These are phyloP conservation scores for Penicillium argentinense DNA, from an alignment of 495 filamentous ascomycete genomes.

Conservation along the genomic window DNA sequence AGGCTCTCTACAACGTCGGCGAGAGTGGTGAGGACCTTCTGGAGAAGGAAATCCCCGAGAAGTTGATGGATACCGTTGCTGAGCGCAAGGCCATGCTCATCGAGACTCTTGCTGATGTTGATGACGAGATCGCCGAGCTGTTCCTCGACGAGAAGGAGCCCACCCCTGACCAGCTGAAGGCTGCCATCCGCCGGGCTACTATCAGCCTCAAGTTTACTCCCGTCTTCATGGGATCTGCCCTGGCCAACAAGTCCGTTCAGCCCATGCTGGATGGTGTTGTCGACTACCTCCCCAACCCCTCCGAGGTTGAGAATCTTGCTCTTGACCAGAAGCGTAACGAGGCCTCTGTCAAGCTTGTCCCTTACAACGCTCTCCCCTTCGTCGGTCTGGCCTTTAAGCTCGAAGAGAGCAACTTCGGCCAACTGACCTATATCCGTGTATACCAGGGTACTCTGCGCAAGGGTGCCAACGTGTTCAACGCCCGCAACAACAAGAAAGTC, in stretches of 20 bases:
- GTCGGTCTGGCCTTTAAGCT: constrained; percentile 98
- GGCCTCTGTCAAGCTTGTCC: constrained; percentile 76
- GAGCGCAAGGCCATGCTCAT: constrained; percentile 84
- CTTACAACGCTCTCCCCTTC: constrained; percentile 90
- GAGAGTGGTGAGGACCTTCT: constrained; percentile 69
- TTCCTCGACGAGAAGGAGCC: constrained; percentile 87
- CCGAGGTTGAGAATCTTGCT: constrained; percentile 86
- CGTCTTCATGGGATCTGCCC: constrained; percentile 92
- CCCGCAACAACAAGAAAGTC: constrained; percentile 90
- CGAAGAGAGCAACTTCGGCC: constrained; percentile 97
- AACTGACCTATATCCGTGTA: constrained; percentile 97
- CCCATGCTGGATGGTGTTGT: constrained; percentile 97
- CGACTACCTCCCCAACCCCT: constrained; percentile 93
- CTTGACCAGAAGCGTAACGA: constrained; percentile 81
- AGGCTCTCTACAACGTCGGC: constrained; percentile 88
- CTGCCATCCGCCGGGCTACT: constrained; percentile 86
- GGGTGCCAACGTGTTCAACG: constrained; percentile 88
- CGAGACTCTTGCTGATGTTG: constrained; percentile 94
- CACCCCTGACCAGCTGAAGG: constrained; percentile 75
- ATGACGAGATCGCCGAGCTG: constrained; percentile 96
- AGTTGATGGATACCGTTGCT: constrained; percentile 68
- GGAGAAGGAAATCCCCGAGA: constrained; percentile 74
- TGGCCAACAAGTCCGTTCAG: constrained; percentile 94
- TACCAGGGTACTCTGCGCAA: constrained; percentile 93
- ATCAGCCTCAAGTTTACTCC: constrained; percentile 89